Evolutionary conservation across 805 yeast genomes (phyloP).

Genomic region (Yarrowia phangngaensis): DNA sequence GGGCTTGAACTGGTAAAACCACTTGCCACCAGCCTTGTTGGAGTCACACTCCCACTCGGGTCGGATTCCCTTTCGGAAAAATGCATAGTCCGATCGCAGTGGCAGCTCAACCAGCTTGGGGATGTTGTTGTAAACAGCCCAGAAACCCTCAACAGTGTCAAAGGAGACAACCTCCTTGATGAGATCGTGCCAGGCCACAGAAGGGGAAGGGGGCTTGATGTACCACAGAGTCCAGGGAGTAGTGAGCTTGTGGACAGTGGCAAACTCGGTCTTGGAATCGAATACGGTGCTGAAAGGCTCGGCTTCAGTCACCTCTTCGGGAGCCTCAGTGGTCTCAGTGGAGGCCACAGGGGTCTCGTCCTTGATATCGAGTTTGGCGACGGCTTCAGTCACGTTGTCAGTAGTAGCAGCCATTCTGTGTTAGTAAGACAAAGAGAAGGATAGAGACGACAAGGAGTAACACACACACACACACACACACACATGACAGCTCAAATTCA

Average conservation of each 20-base stretch:
- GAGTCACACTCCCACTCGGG: slow-evolving; percentile 98
- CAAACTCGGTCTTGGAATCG: slow-evolving; percentile 47
- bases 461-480: too few species aligned
- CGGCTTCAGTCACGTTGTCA: slow-evolving; percentile 23
- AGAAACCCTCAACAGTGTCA: slow-evolving; percentile 94
- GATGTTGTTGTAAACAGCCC: slow-evolving; percentile 94
- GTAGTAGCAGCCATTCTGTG: slow-evolving; percentile 26
- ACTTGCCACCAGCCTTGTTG: slow-evolving; percentile 89
- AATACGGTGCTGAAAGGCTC: slow-evolving; percentile 26
- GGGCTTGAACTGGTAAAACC: slow-evolving; percentile 70
- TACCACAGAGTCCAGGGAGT: slow-evolving; percentile 96
- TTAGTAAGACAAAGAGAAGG: neutral
- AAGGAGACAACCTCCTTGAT: slow-evolving; percentile 90
- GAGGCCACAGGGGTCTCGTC: slow-evolving; percentile 32
- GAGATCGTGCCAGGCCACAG: slow-evolving; percentile 73
- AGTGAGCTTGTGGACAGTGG: slow-evolving; percentile 83
- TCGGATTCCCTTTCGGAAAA: slow-evolving; percentile 87
- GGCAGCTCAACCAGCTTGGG: slow-evolving; percentile 92
- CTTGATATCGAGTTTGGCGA: slow-evolving; percentile 36
- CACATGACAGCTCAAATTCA: too few species aligned
- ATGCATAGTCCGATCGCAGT: slow-evolving; percentile 86
- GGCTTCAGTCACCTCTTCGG: slow-evolving; percentile 20
- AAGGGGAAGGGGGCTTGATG: slow-evolving; percentile 83
- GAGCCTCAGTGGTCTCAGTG: neutral
- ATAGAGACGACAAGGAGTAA: too few species aligned